Evolutionary conservation across 2,329 filamentous ascomycete genomes (phyloP), one percentile per base, ranked within the genome.

Genomic region (Ceratocystis harringtonii): DNA sequence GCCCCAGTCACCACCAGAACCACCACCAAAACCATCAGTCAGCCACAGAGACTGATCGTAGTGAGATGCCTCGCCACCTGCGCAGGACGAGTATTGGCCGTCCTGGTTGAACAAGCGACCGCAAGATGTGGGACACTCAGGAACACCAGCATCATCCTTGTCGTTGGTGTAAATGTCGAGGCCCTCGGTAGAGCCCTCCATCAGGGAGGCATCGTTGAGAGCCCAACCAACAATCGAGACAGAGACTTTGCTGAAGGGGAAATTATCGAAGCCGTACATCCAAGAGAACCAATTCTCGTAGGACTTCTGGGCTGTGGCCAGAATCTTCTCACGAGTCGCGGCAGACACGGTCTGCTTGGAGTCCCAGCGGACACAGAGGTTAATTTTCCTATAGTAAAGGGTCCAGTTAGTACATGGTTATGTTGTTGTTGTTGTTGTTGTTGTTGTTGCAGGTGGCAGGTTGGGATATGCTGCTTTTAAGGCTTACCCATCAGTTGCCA

Each of bases 41-140:
- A 80, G 72, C 78, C 78, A 79, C 58, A 80, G 74, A 4, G 74
- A 76, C 69, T 77, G 71, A 68, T 79, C 76, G 68, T 79, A 79
- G 70, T 78, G 77, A 15, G 72, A 70, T 36, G 68, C 72, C 1
- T 73, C 73, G 25, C 76, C 76, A 15, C 72, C 74, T 4, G 74
- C 68, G 68, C 78, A 79, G 19, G 71, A 69, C 66, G 70, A 71
- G 69, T 79, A 78, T 66, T 78, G 72, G n/a, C 70, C 70, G 48
- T 78, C 70, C 68, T 76, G 74, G 70, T 79, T 74, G 72, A 78
- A 79, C 72, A 77, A 77, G 32, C 76, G 73, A 17, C 76, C 76
- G 66, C 78, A 79, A 5, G 71, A 68, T 52, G 72, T 71, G 25
- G 72, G 72, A 68, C 78, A 79, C 70, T 78, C 72, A 0, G 77